Conservation (phyloP, 768 basidiomycete species). For the Mrakia gelida region DNA sequence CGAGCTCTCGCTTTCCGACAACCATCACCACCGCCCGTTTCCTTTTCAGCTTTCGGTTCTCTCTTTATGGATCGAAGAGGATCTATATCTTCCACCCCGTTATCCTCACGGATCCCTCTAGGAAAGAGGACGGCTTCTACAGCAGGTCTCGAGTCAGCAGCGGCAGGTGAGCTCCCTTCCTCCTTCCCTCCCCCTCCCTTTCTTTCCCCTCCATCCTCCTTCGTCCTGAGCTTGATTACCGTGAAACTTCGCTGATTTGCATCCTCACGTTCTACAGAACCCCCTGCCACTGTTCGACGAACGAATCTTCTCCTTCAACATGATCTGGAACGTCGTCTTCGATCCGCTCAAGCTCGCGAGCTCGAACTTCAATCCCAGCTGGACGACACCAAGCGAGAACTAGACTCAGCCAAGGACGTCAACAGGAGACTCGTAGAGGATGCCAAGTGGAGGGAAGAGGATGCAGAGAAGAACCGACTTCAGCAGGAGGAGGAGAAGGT, state of each 20-base stretch:
- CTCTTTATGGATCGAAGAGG: background rate
- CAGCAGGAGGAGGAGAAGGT: conserved; percentile 17
- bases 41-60: background rate
- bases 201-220: background rate
- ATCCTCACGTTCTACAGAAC: background rate
- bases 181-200: background rate
- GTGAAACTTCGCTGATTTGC: too few species aligned
- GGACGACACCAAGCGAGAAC: conserved; percentile 13
- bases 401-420: conserved; percentile 16
- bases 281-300: conserved; percentile 13
- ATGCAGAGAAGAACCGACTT: background rate
- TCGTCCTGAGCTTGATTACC: background rate
- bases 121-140: conserved; percentile 12
- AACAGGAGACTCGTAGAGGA: conserved; percentile 29
- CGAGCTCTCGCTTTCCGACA: too few species aligned
- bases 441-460: conserved; percentile 14
- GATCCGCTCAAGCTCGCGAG: conserved; percentile 12
- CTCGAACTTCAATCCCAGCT: conserved; percentile 19
- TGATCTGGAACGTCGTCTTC: conserved; percentile 29
- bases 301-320: conserved; percentile 21
- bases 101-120: conserved; percentile 27
- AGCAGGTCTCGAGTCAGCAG: conserved; percentile 20
- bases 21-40: too few species aligned
- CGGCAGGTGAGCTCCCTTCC: background rate
- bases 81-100: conserved; percentile 2